Percentiles rank a stretch among this genome's conserved stretches.
Evolutionary conservation across 73 alveolate species (phyloP).

Genomic region (Paramecium caudatum): DNA sequence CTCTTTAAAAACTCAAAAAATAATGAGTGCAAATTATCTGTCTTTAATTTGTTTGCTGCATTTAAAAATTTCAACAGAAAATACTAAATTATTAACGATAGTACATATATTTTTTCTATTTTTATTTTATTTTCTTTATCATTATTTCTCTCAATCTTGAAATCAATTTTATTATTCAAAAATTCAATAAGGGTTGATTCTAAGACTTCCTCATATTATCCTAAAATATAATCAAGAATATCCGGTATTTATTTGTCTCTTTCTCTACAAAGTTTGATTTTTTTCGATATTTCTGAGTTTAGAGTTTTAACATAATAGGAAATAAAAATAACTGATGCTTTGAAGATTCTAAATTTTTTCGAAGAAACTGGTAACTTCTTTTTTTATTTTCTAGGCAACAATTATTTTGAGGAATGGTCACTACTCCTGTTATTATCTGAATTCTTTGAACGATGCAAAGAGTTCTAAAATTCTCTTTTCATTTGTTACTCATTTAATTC

Average conservation of each 20-base stretch:
- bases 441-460: not conserved
- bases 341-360: not conserved
- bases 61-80: not conserved
- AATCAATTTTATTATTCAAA: not conserved
- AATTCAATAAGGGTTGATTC: not conserved
- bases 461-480: not conserved
- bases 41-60: not conserved
- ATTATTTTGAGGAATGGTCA: not conserved
- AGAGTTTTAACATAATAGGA: not conserved
- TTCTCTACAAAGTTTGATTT: slow-evolving; percentile 14
- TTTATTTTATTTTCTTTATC: not conserved
- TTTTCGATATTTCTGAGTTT: not conserved
- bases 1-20: slow-evolving; percentile 17
- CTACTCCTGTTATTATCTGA: not conserved
- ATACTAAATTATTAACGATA: no score
- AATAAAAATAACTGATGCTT: slow-evolving; percentile 8
- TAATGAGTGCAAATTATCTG: not conserved
- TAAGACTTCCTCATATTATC: not conserved
- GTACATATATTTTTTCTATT: not conserved
- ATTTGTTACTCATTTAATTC: not conserved
- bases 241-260: not conserved
- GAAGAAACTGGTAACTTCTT: slow-evolving; percentile 23
- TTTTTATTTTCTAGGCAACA: not conserved
- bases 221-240: not conserved
- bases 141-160: not conserved